These are phyloP conservation scores for Pythium apleroticum DNA, from an alignment of 352 stramenopile species.

Conservation along the genomic window DNA sequence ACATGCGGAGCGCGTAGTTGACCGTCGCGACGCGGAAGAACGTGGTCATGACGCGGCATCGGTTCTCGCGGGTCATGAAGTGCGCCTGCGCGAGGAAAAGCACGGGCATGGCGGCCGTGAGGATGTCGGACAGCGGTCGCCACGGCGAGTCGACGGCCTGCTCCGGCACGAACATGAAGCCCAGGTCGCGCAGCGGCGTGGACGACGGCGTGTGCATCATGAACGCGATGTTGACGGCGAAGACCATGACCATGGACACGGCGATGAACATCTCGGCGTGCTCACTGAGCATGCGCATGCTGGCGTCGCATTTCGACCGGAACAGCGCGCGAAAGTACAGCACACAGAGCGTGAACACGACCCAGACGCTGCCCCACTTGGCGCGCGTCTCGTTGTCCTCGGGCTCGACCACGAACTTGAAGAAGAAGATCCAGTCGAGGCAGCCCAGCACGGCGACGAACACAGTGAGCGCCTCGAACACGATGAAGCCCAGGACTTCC, in stretches of 20 bases:
- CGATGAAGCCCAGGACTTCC: slow-evolving; percentile 29
- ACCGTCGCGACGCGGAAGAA: slow-evolving; percentile 51
- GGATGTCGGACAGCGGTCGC: slow-evolving; percentile 40
- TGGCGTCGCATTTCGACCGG: slow-evolving; percentile 18
- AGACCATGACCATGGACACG: slow-evolving; percentile 36
- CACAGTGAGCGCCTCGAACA: slow-evolving; percentile 27
- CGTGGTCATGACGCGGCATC: slow-evolving; percentile 30
- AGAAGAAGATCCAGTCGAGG: slow-evolving; percentile 31
- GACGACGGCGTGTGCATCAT: slow-evolving; percentile 38
- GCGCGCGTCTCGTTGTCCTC: slow-evolving; percentile 16
- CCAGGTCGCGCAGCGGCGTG: slow-evolving; percentile 41
- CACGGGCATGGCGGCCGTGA: slow-evolving; percentile 38
- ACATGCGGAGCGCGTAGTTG: slow-evolving; percentile 39
- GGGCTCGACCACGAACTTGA: slow-evolving; percentile 33
- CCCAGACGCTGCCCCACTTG: slow-evolving; percentile 25
- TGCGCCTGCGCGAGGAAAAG: slow-evolving; percentile 32
- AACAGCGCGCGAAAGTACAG: slow-evolving; percentile 18
- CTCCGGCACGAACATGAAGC: slow-evolving; percentile 45
- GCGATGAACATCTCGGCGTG: slow-evolving; percentile 41
- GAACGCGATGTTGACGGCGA: slow-evolving; percentile 45
- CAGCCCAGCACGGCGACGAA: slow-evolving; percentile 31
- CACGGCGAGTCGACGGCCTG: slow-evolving; percentile 33
- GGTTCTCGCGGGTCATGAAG: slow-evolving; percentile 32
- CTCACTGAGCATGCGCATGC: slow-evolving; percentile 25
- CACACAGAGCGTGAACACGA: slow-evolving; percentile 17